phyloP scores from a whole-genome alignment of 352 stramenopile species.

The Thalassiosira mediterranea region DNA sequence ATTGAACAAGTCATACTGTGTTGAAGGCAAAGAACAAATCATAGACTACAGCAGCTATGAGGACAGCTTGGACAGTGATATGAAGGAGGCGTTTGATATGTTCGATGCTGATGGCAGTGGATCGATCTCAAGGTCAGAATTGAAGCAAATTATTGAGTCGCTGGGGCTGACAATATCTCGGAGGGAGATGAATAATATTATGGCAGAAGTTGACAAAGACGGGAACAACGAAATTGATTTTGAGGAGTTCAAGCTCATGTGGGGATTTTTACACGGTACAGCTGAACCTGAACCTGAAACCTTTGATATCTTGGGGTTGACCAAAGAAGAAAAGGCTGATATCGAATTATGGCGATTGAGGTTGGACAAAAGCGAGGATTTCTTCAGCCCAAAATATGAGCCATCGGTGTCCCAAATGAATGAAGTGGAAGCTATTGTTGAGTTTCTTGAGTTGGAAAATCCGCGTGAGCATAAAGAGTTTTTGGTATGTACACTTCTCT shows the following conservation, averaged over 20 bases:
- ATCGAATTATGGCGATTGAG: no score
- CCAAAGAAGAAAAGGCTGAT: no score
- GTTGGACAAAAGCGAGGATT: no score
- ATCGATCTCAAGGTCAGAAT: not conserved
- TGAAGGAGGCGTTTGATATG: slow-evolving; percentile 89
- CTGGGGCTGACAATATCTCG: not conserved
- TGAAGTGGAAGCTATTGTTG: slow-evolving; percentile 29
- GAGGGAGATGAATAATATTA: not conserved
- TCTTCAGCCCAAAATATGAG: no score
- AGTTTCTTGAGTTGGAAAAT: slow-evolving; percentile 26
- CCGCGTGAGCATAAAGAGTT: not conserved
- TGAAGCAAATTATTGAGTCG: not conserved
- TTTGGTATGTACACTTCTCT: slow-evolving; percentile 16
- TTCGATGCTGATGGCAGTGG: slow-evolving; percentile 93
- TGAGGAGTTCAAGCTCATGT: slow-evolving; percentile 1
- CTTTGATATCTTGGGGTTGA: no score
- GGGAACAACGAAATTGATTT: slow-evolving; percentile 3
- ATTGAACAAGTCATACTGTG: no score
- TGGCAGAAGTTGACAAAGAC: slow-evolving; percentile 3
- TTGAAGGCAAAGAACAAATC: no score
- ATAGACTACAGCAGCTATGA: no score
- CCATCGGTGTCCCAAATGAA: no score
- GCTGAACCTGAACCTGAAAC: no score
- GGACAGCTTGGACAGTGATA: not conserved
- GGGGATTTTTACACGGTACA: no score